Evolutionary conservation across 192 early-diverging fungal genomes (phyloP).

Genomic region (Backusella australiensis): DNA sequence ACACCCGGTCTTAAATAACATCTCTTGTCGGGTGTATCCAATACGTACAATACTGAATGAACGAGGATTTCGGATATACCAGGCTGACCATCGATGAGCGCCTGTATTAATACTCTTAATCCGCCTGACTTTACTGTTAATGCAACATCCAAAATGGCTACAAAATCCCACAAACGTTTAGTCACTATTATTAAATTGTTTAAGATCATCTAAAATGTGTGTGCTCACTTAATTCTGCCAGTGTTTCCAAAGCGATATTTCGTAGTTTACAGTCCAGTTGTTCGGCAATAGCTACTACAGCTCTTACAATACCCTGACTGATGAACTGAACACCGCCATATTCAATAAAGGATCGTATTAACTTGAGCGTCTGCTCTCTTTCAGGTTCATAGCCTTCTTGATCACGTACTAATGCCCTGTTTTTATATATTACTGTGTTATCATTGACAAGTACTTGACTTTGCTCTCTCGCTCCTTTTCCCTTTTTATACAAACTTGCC

Average conservation of each 20-base stretch:
- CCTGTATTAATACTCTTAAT: constrained; percentile 64
- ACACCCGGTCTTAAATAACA: constrained; percentile 69
- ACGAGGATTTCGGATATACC: constrained; percentile 61
- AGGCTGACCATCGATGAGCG: constrained; percentile 61
- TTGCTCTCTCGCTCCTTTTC: not conserved
- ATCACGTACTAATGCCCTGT: constrained; percentile 55
- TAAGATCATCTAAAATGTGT: not conserved
- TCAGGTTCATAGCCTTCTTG: constrained; percentile 64
- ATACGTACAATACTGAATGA: constrained; percentile 63
- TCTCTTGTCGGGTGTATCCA: constrained; percentile 68
- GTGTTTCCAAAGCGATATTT: constrained; percentile 70
- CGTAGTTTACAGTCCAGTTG: constrained; percentile 75
- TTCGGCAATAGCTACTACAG: constrained; percentile 74
- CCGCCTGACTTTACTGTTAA: constrained; percentile 61
- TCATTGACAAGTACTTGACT: not conserved
- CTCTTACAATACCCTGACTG: constrained; percentile 62
- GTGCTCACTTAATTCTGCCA: constrained; percentile 72
- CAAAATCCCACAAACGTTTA: not conserved
- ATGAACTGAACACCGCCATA: constrained; percentile 59
- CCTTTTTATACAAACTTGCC: constrained; percentile 40
- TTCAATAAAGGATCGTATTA: constrained; percentile 69
- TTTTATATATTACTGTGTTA: not conserved
- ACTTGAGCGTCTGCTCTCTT: constrained; percentile 74
- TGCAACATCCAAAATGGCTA: constrained; percentile 34
- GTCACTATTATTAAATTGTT: not conserved